These are phyloP conservation scores for Smittium mucronatum DNA, from an alignment of 371 early-diverging fungal genomes.

Conservation along the genomic window DNA sequence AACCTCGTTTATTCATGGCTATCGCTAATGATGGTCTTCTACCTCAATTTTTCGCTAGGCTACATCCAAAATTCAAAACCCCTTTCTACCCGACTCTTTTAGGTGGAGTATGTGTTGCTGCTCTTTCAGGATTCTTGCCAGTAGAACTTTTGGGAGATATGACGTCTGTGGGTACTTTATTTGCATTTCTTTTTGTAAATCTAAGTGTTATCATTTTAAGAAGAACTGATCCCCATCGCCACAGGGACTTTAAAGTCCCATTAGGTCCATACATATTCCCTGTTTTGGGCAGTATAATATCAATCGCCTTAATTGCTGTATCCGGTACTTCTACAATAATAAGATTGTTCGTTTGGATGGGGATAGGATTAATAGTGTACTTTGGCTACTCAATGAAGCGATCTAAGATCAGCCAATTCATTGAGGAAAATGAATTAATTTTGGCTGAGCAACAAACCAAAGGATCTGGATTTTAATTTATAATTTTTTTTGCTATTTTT, in stretches of 20 bases:
- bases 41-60: slow-evolving; percentile 45
- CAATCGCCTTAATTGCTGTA: neutral
- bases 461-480: no score
- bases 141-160: slow-evolving; percentile 12
- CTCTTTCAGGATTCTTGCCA: slow-evolving; percentile 14
- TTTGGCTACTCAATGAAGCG: slow-evolving; percentile 41
- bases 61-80: slow-evolving; percentile 13
- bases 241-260: slow-evolving; percentile 9
- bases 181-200: slow-evolving; percentile 11
- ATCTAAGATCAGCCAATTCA: no score
- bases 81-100: slow-evolving; percentile 9
- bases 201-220: slow-evolving; percentile 12
- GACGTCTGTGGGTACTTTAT: slow-evolving; percentile 14
- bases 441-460: no score
- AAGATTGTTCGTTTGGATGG: slow-evolving; percentile 40
- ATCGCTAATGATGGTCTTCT: slow-evolving; percentile 71
- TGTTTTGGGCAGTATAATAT: neutral
- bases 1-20: slow-evolving; percentile 66
- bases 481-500: no score
- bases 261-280: slow-evolving; percentile 8
- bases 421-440: no score
- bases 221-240: slow-evolving; percentile 1
- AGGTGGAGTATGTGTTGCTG: slow-evolving; percentile 5
- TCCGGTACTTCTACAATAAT: neutral
- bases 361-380: slow-evolving; percentile 51